Evolutionary conservation across 176 grass and related monocot species (phyloP).

Genomic region (Oryza rufipogon): DNA sequence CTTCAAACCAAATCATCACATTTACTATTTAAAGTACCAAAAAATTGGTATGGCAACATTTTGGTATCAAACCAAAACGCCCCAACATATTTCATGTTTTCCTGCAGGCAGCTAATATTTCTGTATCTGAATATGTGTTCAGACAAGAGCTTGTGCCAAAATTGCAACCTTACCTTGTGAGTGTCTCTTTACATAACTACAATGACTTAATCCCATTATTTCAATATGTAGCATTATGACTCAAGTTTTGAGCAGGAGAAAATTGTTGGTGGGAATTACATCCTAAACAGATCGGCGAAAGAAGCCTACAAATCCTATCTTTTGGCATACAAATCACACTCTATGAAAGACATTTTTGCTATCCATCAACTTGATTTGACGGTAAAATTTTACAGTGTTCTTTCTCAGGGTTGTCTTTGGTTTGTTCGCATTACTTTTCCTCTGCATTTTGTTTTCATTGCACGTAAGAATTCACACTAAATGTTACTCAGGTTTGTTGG

Average conservation of each 20-base stretch:
- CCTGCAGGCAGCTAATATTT: slow-evolving; percentile 81
- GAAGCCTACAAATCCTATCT: slow-evolving; percentile 93
- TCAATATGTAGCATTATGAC: neutral
- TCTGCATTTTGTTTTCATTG: slow-evolving; percentile 7
- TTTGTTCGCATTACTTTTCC: neutral
- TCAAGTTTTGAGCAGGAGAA: slow-evolving; percentile 68
- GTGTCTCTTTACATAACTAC: slow-evolving; percentile 15
- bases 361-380: slow-evolving; percentile 84
- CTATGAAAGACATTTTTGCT: slow-evolving; percentile 91
- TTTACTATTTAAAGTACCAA: no score
- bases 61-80: no score
- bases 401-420: neutral
- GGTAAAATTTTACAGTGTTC: slow-evolving; percentile 50
- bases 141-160: slow-evolving; percentile 79
- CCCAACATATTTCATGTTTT: neutral
- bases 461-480: neutral
- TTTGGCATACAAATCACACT: slow-evolving; percentile 89
- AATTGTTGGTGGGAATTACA: slow-evolving; percentile 81
- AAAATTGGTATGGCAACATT: no score
- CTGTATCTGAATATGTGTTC: slow-evolving; percentile 79
- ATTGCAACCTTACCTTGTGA: slow-evolving; percentile 90
- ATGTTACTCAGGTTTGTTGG: neutral
- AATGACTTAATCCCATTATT: neutral
- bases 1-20: no score
- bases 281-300: slow-evolving; percentile 80